Percentiles rank a stretch among this genome's conserved stretches.
phyloP scores from a whole-genome alignment of 192 early-diverging fungal genomes.

The Phycomyces blakesleeanus region DNA sequence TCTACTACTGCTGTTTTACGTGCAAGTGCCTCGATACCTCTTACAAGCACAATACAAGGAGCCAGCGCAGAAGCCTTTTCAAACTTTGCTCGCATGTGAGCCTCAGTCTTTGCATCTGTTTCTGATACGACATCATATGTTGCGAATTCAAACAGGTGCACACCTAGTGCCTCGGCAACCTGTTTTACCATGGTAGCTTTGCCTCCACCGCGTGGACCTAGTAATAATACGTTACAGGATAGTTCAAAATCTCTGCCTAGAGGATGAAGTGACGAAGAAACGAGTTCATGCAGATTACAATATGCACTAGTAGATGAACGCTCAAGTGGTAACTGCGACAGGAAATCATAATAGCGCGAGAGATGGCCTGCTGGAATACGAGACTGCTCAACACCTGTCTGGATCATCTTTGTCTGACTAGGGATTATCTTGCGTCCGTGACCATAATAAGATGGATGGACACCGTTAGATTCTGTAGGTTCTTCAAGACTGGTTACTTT shows the following conservation, averaged over 20 bases:
- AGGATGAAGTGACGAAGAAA: slow-evolving; percentile 72
- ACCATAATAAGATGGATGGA: slow-evolving; percentile 32
- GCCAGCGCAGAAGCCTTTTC: slow-evolving; percentile 71
- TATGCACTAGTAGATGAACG: slow-evolving; percentile 38
- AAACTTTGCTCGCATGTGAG: slow-evolving; percentile 67
- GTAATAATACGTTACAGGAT: slow-evolving; percentile 67
- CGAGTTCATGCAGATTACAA: slow-evolving; percentile 51
- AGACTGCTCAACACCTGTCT: slow-evolving; percentile 60
- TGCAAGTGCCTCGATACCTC: slow-evolving; percentile 74
- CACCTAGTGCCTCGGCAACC: slow-evolving; percentile 67
- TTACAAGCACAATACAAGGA: slow-evolving; percentile 83
- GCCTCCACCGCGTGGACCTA: slow-evolving; percentile 80
- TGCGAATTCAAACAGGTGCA: slow-evolving; percentile 76
- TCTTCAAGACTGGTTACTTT: slow-evolving; percentile 41
- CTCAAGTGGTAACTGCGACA: slow-evolving; percentile 30
- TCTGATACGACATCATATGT: slow-evolving; percentile 79
- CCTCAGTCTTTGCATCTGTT: slow-evolving; percentile 76
- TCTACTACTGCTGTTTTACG: slow-evolving; percentile 55
- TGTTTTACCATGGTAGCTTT: slow-evolving; percentile 68
- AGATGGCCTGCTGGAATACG: slow-evolving; percentile 45
- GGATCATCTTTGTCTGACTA: slow-evolving; percentile 55
- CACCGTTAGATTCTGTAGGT: background rate
- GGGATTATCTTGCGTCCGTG: slow-evolving; percentile 44
- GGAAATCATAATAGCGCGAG: slow-evolving; percentile 23
- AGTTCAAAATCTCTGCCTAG: slow-evolving; percentile 63